Evolutionary conservation across 139 green algal genomes (phyloP), one percentile per base, ranked within the genome.

Genomic region (Marvania coccoides): DNA sequence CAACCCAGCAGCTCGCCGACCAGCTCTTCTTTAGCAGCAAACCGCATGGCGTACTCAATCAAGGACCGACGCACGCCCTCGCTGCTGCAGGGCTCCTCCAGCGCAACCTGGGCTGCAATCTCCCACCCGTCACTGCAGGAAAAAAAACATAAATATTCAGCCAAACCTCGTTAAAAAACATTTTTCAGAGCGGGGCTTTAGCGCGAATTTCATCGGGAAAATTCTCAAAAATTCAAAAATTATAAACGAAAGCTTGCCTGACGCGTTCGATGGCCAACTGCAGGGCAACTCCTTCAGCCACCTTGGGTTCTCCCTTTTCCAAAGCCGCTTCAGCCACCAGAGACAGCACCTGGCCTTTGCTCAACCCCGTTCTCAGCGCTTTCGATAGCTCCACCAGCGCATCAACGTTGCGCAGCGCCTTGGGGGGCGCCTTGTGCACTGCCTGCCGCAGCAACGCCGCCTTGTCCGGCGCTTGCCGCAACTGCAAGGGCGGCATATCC

Each of bases 401-500:
- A 36, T 47, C 46, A 46, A 63, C 39, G 58, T 56, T 28, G 15
- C 39, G 6, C 7, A 63, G 28, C 23, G 39, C 46, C 26, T 63
- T 9, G 26, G 26, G 33, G 24, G 38, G 38, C 39, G 37, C 12
- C 28, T 65, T 47, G 47, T 61, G 37, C 13, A 64, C 58, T 6
- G 19, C 6, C 7, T 3, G 35, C 15, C 34, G 23, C 2, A 56
- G 31, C 2, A 15, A 14, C 2, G 47, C 51, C 3, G 60, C 47
- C 34, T 37, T 39, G n/a, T 68, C 47, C 30, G 24, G 47, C 51
- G 62, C 55, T 46, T 79, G 59, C 31, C 45, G 70, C 26, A 78
- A 46, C 60, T 78, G 59, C 14, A 67, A 29, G 2, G 59, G 67
- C 1, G 60, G 38, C 47, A 78, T 15, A 6, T 73, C 40, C 3